Conservation (phyloP, 495 filamentous ascomycete genomes). For the Corynascus novoguineensis region DNA sequence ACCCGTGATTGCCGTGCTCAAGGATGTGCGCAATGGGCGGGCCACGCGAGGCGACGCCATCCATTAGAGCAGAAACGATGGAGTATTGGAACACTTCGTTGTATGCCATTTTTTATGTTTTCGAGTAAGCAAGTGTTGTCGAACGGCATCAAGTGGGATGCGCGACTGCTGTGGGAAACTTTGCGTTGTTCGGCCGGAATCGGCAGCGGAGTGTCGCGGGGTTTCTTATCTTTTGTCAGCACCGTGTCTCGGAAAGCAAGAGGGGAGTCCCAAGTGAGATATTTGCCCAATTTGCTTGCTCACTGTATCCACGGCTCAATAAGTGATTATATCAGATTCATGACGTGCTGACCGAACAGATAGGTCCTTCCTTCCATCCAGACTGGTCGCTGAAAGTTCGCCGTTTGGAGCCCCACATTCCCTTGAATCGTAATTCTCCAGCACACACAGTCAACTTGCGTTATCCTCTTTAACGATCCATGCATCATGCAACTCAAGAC, state of each 20-base stretch:
- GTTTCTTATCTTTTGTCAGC: not conserved
- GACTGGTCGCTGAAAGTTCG: too few relatives aligned
- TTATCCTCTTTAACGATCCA: too few relatives aligned
- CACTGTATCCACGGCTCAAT: not conserved
- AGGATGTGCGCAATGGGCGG: slow-evolving; percentile 34
- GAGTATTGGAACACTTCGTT: slow-evolving; percentile 51
- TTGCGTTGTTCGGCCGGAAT: not conserved
- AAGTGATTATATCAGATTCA: not conserved
- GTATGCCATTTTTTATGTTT: slow-evolving; percentile 17
- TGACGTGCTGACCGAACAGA: too few relatives aligned
- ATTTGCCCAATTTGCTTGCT: too few relatives aligned
- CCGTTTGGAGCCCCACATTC: too few relatives aligned
- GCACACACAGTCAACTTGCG: too few relatives aligned
- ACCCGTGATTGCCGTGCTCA: slow-evolving; percentile 44
- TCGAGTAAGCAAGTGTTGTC: not conserved
- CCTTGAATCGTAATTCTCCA: too few relatives aligned
- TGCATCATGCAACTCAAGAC: too few relatives aligned
- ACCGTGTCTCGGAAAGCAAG: not conserved
- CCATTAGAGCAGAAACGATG: slow-evolving; percentile 48
- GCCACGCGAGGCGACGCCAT: slow-evolving; percentile 42
- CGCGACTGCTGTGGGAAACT: not conserved
- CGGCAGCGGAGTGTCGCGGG: not conserved
- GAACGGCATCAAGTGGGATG: not conserved
- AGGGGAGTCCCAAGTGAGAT: not conserved
- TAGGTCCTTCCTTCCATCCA: too few relatives aligned